Percentiles rank a stretch among this genome's conserved stretches.
Conservation (phyloP, 208 protist species). For the Trypanosomatidae sp. region DNA sequence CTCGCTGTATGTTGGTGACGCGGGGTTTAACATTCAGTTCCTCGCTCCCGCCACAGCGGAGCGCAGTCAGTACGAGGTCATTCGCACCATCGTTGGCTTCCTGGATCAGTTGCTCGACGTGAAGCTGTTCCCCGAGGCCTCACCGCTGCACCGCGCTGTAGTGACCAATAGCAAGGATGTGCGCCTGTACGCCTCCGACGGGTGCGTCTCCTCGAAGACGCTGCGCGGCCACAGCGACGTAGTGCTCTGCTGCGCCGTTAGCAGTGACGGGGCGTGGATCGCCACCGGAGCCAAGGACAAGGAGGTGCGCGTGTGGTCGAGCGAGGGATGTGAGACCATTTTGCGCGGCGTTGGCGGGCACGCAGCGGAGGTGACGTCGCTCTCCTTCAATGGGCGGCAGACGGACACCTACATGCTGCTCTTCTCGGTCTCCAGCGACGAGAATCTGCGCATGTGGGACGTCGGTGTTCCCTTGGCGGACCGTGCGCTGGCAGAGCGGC, state of each 20-base stretch:
- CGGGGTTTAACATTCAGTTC: slow-evolving; percentile 71
- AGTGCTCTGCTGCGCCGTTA: slow-evolving; percentile 82
- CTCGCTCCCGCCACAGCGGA: slow-evolving; percentile 12
- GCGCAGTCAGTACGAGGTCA: slow-evolving; percentile 24
- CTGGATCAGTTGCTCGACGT: slow-evolving; percentile 89
- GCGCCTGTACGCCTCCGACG: slow-evolving; percentile 55
- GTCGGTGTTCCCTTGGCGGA: slow-evolving; percentile 37
- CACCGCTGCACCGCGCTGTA: slow-evolving; percentile 48
- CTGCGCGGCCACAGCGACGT: slow-evolving; percentile 86
- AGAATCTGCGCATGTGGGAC: slow-evolving; percentile 88
- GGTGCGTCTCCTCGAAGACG: slow-evolving; percentile 57
- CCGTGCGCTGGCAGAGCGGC: neutral
- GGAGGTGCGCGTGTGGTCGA: slow-evolving; percentile 87
- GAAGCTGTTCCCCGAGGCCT: slow-evolving; percentile 48
- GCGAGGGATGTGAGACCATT: slow-evolving; percentile 57
- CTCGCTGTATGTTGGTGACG: slow-evolving; percentile 66
- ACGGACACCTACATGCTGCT: slow-evolving; percentile 64
- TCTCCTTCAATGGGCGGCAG: slow-evolving; percentile 75
- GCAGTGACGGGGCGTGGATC: slow-evolving; percentile 57
- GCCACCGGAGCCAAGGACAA: slow-evolving; percentile 86
- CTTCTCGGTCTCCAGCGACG: slow-evolving; percentile 79
- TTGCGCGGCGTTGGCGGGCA: slow-evolving; percentile 70
- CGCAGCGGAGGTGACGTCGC: slow-evolving; percentile 74
- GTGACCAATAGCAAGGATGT: slow-evolving; percentile 90
- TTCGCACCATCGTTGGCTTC: slow-evolving; percentile 72